Evolutionary conservation across 1,139 yeast species (phyloP).

Genomic region (Zygoascus hellenicus): DNA sequence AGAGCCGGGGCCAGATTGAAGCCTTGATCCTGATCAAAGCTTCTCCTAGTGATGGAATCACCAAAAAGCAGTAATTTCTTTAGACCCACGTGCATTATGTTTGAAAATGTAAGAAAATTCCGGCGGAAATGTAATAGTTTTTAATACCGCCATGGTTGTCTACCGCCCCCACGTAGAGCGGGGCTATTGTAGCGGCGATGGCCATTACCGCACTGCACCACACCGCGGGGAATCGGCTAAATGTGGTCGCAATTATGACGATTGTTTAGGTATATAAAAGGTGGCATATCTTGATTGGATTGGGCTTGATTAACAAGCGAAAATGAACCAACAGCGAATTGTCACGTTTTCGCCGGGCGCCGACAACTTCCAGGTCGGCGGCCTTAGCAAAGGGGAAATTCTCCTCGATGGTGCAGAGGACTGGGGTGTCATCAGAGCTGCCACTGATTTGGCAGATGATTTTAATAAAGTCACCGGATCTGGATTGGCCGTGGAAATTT

Average conservation of each 20-base stretch:
- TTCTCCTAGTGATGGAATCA: slow-evolving; percentile 55
- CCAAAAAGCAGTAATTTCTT: slow-evolving; percentile 44
- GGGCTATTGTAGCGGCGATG: too few species aligned
- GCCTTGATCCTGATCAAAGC: slow-evolving; percentile 35
- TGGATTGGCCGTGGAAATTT: slow-evolving; percentile 11
- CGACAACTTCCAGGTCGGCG: slow-evolving; percentile 1
- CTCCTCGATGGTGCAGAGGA: slow-evolving; percentile 17
- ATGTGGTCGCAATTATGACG: too few species aligned
- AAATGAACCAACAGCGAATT: neutral
- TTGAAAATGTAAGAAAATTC: too few species aligned
- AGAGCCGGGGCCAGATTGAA: slow-evolving; percentile 45
- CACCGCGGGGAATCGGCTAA: too few species aligned
- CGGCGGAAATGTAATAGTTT: too few species aligned
- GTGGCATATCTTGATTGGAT: too few species aligned
- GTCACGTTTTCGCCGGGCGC: neutral
- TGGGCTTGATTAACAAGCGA: neutral
- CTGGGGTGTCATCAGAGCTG: slow-evolving; percentile 20
- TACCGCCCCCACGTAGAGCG: too few species aligned
- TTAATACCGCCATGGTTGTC: too few species aligned
- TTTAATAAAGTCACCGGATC: slow-evolving; percentile 17
- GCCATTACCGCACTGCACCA: too few species aligned
- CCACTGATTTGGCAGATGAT: slow-evolving; percentile 16
- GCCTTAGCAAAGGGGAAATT: slow-evolving; percentile 14
- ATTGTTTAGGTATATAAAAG: too few species aligned
- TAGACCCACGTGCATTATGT: neutral